Evolutionary conservation across 2,329 filamentous ascomycete genomes (phyloP).

Genomic region (Fusarium protoensiforme): DNA sequence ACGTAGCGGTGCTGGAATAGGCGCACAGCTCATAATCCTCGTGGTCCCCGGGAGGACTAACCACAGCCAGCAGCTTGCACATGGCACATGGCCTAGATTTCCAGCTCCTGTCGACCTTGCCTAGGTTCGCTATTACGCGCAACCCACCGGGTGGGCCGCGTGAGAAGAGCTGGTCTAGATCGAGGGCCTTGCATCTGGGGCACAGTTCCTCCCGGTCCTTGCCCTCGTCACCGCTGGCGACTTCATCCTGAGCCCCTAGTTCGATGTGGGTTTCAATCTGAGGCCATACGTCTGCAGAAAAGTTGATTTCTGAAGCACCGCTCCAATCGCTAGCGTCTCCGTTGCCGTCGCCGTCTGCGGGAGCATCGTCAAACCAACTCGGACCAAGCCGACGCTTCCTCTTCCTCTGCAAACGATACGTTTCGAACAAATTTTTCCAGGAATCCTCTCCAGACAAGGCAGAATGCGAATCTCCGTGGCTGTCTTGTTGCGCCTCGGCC

Average conservation of each 20-base stretch:
- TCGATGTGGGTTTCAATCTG: not conserved
- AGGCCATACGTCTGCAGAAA: not conserved
- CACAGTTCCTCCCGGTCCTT: not conserved
- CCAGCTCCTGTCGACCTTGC: not conserved
- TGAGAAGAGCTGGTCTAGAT: not conserved
- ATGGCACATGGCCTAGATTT: not conserved
- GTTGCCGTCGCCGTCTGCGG: not conserved
- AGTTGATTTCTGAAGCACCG: not conserved
- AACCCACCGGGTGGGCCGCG: not conserved
- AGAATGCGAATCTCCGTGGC: not conserved
- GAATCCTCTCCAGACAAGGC: not conserved
- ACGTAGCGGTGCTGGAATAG: not conserved
- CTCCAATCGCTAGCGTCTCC: not conserved
- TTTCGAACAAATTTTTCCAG: not conserved
- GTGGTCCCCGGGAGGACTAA: not conserved
- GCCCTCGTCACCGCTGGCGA: not conserved
- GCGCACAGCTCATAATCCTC: not conserved
- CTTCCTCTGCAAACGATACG: not conserved
- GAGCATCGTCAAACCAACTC: not conserved
- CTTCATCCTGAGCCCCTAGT: not conserved
- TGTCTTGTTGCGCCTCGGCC: not conserved
- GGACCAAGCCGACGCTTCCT: not conserved
- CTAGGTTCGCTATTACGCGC: not conserved
- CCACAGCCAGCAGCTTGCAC: not conserved
- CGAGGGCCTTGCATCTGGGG: not conserved